A percentile compares a stretch with the other conserved stretches of the same genome.
These are phyloP conservation scores for Yarrowia alimentaria DNA, from an alignment of 805 yeast genomes.

Conservation along the genomic window DNA sequence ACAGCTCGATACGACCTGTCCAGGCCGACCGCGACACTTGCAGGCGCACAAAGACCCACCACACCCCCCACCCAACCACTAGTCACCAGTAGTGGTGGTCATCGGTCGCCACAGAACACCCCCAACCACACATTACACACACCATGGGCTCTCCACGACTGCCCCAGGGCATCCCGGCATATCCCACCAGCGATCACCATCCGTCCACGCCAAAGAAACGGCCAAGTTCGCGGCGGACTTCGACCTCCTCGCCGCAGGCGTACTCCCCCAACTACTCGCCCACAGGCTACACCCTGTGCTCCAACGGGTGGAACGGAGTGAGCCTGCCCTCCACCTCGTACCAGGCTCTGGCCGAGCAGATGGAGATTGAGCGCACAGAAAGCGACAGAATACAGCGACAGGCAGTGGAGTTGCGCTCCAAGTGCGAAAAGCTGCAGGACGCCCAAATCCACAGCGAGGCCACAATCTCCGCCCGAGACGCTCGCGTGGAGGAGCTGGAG, in stretches of 20 bases:
- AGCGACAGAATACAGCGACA: constrained; percentile 18
- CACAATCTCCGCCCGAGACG: constrained; percentile 8
- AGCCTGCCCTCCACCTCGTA: constrained; percentile 15
- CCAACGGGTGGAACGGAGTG: constrained; percentile 24
- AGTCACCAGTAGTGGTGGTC: too few relatives aligned
- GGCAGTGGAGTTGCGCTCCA: constrained; percentile 8
- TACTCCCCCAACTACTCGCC: constrained; percentile 24
- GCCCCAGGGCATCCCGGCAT: too few relatives aligned
- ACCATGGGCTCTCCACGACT: too few relatives aligned
- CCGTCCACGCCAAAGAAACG: too few relatives aligned
- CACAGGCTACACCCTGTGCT: constrained; percentile 18
- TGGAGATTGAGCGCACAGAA: constrained; percentile 25
- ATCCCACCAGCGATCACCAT: too few relatives aligned
- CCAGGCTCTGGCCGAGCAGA: constrained; percentile 18
- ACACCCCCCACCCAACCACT: too few relatives aligned
- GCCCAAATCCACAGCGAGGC: constrained; percentile 20
- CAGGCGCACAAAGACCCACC: too few relatives aligned
- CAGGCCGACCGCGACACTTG: too few relatives aligned
- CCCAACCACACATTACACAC: too few relatives aligned
- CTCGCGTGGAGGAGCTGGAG: constrained; percentile 16
- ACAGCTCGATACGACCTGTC: too few relatives aligned
- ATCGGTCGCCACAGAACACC: too few relatives aligned
- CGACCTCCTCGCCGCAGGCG: constrained; percentile 13
- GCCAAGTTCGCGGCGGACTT: too few relatives aligned
- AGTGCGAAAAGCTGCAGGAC: constrained; percentile 22